phyloP scores from a whole-genome alignment of 2,329 filamentous ascomycete genomes.

The Colletotrichum salicis region DNA sequence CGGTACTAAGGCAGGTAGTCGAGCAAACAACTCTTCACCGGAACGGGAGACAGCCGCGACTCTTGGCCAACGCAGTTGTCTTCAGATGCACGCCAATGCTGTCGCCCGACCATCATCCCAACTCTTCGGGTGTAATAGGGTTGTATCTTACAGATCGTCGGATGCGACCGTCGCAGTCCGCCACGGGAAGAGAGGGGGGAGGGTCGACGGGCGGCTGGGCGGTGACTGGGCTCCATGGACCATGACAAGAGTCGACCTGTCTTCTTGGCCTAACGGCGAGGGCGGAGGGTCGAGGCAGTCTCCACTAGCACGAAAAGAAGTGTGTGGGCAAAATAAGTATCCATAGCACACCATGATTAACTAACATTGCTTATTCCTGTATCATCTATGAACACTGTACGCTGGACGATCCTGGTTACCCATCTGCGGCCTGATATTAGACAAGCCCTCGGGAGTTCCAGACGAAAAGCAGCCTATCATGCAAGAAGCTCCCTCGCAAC shows the following conservation, averaged over 20 bases:
- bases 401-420: background rate
- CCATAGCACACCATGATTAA: background rate
- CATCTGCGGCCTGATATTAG: background rate
- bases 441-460: too few relatives aligned
- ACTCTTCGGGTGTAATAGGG: background rate
- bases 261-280: background rate
- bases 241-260: background rate
- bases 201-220: slow-evolving; percentile 4
- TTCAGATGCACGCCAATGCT: background rate
- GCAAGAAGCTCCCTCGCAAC: slow-evolving; percentile 50
- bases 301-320: background rate
- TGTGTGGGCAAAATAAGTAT: background rate
- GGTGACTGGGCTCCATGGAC: slow-evolving; percentile 3
- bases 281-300: background rate
- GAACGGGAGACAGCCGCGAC: background rate
- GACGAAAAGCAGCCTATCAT: background rate
- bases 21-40: background rate
- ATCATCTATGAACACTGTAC: background rate
- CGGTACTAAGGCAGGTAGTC: background rate
- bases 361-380: background rate
- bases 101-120: background rate
- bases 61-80: background rate
- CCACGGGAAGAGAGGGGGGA: background rate
- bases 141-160: background rate
- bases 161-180: slow-evolving; percentile 15